These are phyloP conservation scores for Canna indica DNA, from an alignment of 176 grass and related monocot genomes.

Conservation along the genomic window DNA sequence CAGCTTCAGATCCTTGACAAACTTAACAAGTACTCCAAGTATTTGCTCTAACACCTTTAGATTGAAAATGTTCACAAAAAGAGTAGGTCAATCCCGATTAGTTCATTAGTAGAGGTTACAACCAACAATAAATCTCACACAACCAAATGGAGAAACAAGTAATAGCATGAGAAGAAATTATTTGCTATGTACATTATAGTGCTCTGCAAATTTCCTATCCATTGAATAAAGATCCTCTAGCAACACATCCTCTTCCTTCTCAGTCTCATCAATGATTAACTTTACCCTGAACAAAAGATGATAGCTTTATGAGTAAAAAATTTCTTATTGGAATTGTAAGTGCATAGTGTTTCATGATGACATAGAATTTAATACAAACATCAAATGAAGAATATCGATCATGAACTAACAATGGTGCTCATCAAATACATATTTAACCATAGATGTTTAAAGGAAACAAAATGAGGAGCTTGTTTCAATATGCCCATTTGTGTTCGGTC, in stretches of 20 bases:
- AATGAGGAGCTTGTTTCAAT: too few species aligned
- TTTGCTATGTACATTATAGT: slow-evolving; percentile 61
- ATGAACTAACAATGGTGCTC: background rate
- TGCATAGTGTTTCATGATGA: background rate
- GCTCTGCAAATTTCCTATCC: slow-evolving; percentile 98
- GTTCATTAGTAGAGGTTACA: background rate
- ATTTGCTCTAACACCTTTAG: slow-evolving; percentile 91
- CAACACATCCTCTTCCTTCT: slow-evolving; percentile 74
- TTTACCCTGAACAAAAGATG: slow-evolving; percentile 51
- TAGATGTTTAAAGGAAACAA: background rate
- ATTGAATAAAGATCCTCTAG: slow-evolving; percentile 90
- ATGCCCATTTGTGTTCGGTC: too few species aligned
- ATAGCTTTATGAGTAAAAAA: slow-evolving; percentile 8
- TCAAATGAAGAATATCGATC: background rate
- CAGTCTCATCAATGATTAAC: slow-evolving; percentile 86
- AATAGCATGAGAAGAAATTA: background rate
- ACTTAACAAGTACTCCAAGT: slow-evolving; percentile 83
- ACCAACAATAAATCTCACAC: too few species aligned
- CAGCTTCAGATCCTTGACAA: slow-evolving; percentile 94
- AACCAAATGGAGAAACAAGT: slow-evolving; percentile 4
- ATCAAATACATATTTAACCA: background rate
- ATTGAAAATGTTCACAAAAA: slow-evolving; percentile 9
- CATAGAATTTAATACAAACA: background rate
- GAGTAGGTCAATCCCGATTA: background rate
- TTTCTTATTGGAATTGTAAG: background rate